A percentile compares a stretch with the other conserved stretches of the same genome.
phyloP scores from a whole-genome alignment of 2,329 filamentous ascomycete genomes.

The Knoxdaviesia proteae region DNA sequence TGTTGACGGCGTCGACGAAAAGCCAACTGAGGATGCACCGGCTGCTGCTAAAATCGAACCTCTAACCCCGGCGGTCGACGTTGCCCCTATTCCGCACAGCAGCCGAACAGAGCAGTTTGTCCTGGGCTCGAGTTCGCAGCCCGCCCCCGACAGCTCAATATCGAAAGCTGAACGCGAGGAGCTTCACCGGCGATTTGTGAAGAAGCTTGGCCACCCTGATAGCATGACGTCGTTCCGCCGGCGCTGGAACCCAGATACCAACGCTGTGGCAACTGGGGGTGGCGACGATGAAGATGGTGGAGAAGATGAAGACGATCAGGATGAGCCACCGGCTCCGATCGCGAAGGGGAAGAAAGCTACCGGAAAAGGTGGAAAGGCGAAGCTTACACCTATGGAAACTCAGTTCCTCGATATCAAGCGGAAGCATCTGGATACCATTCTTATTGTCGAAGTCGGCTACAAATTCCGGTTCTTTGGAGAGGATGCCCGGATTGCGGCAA shows the following conservation, averaged over 20 bases:
- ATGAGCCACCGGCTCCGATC: slow-evolving; percentile 25
- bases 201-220: slow-evolving; percentile 73
- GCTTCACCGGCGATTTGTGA: slow-evolving; percentile 69
- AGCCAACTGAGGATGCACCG: slow-evolving; percentile 2
- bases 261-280: slow-evolving; percentile 29
- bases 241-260: slow-evolving; percentile 14
- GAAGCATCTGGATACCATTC: slow-evolving; percentile 69
- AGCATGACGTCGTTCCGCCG: slow-evolving; percentile 50
- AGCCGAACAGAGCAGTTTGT: slow-evolving; percentile 28
- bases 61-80: slow-evolving; percentile 3
- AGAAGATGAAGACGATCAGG: slow-evolving; percentile 33
- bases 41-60: background rate
- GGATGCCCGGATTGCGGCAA: slow-evolving; percentile 73
- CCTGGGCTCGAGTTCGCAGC: slow-evolving; percentile 20
- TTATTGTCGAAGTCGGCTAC: slow-evolving; percentile 92
- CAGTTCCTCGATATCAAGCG: slow-evolving; percentile 89
- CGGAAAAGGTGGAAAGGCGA: slow-evolving; percentile 44
- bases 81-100: slow-evolving; percentile 7
- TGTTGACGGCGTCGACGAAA: slow-evolving; percentile 19
- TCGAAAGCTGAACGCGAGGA: slow-evolving; percentile 40
- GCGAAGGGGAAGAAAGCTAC: slow-evolving; percentile 30
- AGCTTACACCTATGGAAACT: slow-evolving; percentile 84
- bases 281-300: slow-evolving; percentile 33
- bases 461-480: slow-evolving; percentile 97
- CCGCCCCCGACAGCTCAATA: slow-evolving; percentile 13